Percentiles rank a stretch among this genome's conserved stretches.
These are phyloP conservation scores for Halophytophthora batemanensis DNA, from an alignment of 352 stramenopile genomes.

Conservation along the genomic window DNA sequence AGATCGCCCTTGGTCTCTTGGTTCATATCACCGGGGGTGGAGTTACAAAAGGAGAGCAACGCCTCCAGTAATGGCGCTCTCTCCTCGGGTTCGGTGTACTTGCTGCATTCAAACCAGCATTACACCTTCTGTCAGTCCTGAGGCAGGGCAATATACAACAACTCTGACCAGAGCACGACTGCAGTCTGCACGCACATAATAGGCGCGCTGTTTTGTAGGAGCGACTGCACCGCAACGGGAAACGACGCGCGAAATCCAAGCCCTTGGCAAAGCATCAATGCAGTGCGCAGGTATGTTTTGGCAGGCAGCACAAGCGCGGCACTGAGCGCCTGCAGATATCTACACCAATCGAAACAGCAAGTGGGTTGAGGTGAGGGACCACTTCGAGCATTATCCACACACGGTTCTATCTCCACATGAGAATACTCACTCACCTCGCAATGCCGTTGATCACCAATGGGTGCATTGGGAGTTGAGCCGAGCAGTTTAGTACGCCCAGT, in stretches of 20 bases:
- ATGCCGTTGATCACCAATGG: slow-evolving; percentile 56
- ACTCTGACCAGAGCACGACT: neutral
- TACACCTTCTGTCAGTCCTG: neutral
- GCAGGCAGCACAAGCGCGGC: slow-evolving; percentile 50
- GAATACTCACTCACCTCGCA: slow-evolving; percentile 34
- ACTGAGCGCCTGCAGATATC: slow-evolving; percentile 62
- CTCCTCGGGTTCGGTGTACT: slow-evolving; percentile 59
- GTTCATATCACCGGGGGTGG: slow-evolving; percentile 8
- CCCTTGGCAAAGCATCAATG: slow-evolving; percentile 42
- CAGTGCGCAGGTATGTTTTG: slow-evolving; percentile 39
- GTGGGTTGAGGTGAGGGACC: slow-evolving; percentile 9
- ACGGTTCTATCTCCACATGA: too few species aligned
- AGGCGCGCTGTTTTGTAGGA: slow-evolving; percentile 46
- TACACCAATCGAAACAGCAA: slow-evolving; percentile 17
- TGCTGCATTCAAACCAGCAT: slow-evolving; percentile 25
- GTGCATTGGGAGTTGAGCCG: slow-evolving; percentile 48
- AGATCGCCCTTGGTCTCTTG: slow-evolving; percentile 40
- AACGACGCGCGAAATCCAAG: slow-evolving; percentile 48
- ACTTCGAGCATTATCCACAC: too few species aligned
- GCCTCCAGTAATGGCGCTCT: slow-evolving; percentile 38
- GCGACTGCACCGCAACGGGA: slow-evolving; percentile 35
- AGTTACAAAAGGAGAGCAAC: slow-evolving; percentile 25
- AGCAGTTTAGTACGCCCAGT: slow-evolving; percentile 44
- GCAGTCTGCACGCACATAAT: slow-evolving; percentile 39
- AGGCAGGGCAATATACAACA: slow-evolving; percentile 4